A percentile compares a stretch with the other conserved stretches of the same genome.
phyloP scores from a whole-genome alignment of 2,329 filamentous ascomycete species.

The Alternaria arbusti region DNA sequence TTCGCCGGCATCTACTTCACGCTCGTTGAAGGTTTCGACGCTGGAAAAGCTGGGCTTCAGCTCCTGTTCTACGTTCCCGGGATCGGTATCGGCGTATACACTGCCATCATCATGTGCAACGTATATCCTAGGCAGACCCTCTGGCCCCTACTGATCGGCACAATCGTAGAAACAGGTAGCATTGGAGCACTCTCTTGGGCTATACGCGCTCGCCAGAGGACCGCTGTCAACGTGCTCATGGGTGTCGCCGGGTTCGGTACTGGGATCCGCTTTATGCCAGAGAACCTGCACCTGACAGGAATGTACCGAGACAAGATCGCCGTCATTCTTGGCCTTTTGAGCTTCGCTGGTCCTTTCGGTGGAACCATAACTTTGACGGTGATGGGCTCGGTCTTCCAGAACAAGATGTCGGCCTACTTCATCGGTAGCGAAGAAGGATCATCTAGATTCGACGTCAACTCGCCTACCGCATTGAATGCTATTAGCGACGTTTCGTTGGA shows the following conservation, averaged over 20 bases:
- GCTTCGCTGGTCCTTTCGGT: conserved; percentile 1
- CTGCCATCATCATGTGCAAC: not conserved
- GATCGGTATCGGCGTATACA: conserved; percentile 1
- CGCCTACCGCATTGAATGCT: not conserved
- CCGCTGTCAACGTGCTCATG: conserved; percentile 1
- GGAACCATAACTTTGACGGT: conserved; percentile 4
- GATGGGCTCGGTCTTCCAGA: conserved; percentile 3
- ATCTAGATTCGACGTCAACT: not conserved
- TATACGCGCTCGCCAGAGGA: not conserved
- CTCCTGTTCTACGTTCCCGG: conserved; percentile 1
- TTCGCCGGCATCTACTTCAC: conserved; percentile 4
- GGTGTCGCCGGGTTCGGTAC: not conserved
- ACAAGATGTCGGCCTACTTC: not conserved
- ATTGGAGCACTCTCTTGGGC: not conserved
- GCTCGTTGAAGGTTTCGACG: not conserved
- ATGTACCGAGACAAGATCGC: conserved; percentile 1
- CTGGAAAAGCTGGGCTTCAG: conserved; percentile 1
- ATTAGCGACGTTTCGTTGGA: not conserved
- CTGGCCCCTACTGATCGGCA: not conserved
- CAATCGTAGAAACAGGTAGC: not conserved
- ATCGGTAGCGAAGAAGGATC: not conserved
- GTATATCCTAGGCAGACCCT: not conserved
- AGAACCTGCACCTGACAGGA: not conserved
- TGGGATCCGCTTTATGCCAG: conserved; percentile 1
- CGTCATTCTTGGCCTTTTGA: not conserved